These are phyloP conservation scores for Chalaropsis ovoidea DNA, from an alignment of 2,329 filamentous ascomycete species.

Conservation along the genomic window DNA sequence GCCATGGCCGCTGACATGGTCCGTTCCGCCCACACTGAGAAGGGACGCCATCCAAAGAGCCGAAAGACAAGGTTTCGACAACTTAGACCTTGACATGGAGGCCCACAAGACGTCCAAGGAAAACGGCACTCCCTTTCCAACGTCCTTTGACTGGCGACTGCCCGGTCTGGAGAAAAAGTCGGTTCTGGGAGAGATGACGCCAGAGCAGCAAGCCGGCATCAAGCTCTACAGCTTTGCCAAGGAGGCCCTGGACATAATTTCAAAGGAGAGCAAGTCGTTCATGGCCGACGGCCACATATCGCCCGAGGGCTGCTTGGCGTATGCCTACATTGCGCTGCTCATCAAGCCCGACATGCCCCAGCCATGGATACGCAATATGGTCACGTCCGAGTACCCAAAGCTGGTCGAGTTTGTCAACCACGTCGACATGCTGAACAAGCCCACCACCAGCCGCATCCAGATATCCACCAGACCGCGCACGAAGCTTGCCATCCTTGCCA, in stretches of 20 bases:
- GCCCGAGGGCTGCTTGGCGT: conserved; percentile 62
- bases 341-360: conserved; percentile 41
- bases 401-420: conserved; percentile 26
- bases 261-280: conserved; percentile 26
- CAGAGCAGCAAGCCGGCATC: conserved; percentile 64
- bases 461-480: conserved; percentile 30
- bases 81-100: conserved; percentile 51
- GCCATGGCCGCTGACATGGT: conserved; percentile 81
- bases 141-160: conserved; percentile 35
- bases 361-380: conserved; percentile 34
- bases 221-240: conserved; percentile 62
- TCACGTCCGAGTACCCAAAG: conserved; percentile 29
- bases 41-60: conserved; percentile 60
- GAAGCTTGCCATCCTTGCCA: conserved; percentile 29
- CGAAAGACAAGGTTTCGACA: conserved; percentile 57
- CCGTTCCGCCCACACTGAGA: conserved; percentile 63
- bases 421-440: conserved; percentile 22
- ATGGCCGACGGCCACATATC: conserved; percentile 28
- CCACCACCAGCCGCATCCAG: conserved; percentile 29
- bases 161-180: conserved; percentile 38
- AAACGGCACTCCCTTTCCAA: conserved; percentile 30
- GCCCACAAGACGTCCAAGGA: conserved; percentile 31
- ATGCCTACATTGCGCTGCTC: conserved; percentile 71
- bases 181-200: conserved; percentile 54
- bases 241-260: conserved; percentile 54